Evolutionary conservation across 352 stramenopile species (phyloP), one percentile per base, ranked within the genome.

Genomic region (Phytophthora quininea): DNA sequence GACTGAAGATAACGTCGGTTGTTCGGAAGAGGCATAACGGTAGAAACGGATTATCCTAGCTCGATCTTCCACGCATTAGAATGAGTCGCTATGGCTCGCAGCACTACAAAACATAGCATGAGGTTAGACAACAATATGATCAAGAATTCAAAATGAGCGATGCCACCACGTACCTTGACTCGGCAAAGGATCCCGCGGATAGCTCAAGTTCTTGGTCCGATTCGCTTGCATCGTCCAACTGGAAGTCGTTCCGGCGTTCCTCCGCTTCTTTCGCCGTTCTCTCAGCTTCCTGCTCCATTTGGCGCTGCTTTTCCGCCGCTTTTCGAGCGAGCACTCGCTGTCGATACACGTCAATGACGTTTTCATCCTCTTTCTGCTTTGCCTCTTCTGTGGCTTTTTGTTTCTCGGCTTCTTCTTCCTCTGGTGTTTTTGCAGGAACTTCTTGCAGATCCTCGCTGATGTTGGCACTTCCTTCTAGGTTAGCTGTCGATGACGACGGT

Each of bases 301-400:
- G 76, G 0, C 67, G 67, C 55, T 89, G 77, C 45, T 90, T 90
- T 47, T 90, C 84, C 0, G 81, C 84, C 5, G 79, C 79, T 68
- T 89, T 87, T 15, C 81, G 69, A 19, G 81, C 77, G 7, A 92
- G 67, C 9, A 92, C 84, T 10, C 84, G 76, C 58, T 90, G 84
- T 12, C 84, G 77, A 55, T 88, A 92, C 1, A 86, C 75, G 27
- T 89, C 84, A 30, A 92, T 86, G 2, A 64, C 68, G 5, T 72
- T 58, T 32, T 89, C 83, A n/a, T 89, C 84, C 27, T 87, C 69
- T 48, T 82, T 77, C 56, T 81, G 79, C 50, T 87, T 89, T 3
- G 78, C 76, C 29, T 87, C 79, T 64, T 89, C 79, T 0, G 55
- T 67, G 24, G 61, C 58, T 61, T 65, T 48, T 24, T 63, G 59